A percentile compares a stretch with the other conserved stretches of the same genome.
Conservation (phyloP, 495 filamentous ascomycete genomes). For the Haplographium delicatum region DNA sequence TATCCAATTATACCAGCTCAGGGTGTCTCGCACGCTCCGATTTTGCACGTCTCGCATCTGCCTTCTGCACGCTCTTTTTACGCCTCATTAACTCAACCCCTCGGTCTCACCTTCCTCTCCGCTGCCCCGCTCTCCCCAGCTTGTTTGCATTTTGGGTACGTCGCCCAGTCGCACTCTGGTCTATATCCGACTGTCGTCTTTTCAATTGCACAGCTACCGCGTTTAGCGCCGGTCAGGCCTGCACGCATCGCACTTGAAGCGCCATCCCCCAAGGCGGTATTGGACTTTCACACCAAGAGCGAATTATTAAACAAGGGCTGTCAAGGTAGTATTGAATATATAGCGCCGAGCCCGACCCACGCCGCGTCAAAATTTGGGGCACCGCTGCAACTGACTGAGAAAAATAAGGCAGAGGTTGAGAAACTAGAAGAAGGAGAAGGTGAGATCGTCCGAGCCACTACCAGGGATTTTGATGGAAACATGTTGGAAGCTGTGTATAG, state of each 20-base stretch:
- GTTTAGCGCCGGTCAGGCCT: constrained; percentile 7
- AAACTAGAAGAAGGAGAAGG: constrained; percentile 13
- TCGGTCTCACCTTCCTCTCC: constrained; percentile 66
- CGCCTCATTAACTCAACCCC: constrained; percentile 64
- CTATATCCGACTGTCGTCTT: constrained; percentile 25
- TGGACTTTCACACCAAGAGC: constrained; percentile 38
- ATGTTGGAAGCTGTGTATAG: constrained; percentile 42
- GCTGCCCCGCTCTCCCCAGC: constrained; percentile 28
- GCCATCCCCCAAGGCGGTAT: constrained; percentile 34
- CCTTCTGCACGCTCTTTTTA: constrained; percentile 77
- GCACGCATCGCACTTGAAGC: constrained; percentile 16
- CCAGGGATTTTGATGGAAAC: constrained; percentile 47
- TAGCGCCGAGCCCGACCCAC: neutral
- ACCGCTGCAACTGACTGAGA: neutral
- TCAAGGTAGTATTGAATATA: neutral
- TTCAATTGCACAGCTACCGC: constrained; percentile 16
- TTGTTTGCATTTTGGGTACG: constrained; percentile 25
- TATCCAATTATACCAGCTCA: no score
- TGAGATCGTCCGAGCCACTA: constrained; percentile 23
- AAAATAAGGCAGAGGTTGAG: constrained; percentile 5
- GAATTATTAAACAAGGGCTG: constrained; percentile 31
- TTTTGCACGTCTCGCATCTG: constrained; percentile 63
- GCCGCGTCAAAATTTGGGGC: neutral
- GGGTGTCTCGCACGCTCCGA: constrained; percentile 37
- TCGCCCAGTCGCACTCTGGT: neutral